These are phyloP conservation scores for Acer yangbiense DNA, from an alignment of 345 rosid species.

Conservation along the genomic window DNA sequence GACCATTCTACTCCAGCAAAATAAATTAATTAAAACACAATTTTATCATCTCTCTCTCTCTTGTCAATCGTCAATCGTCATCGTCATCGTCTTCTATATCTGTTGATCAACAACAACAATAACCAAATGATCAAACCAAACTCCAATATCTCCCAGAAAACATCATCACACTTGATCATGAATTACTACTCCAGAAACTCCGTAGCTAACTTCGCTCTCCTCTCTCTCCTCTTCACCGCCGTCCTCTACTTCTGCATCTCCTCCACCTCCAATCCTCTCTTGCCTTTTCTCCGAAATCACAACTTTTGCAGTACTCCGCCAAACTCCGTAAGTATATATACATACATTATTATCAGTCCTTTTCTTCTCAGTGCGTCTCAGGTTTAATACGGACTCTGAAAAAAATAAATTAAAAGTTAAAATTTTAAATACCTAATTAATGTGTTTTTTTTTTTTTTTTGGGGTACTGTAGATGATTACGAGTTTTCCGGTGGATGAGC, in stretches of 20 bases:
- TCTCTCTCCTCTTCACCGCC: conserved; percentile 40
- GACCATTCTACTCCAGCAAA: conserved; percentile 8
- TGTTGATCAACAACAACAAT: no score
- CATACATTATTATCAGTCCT: neutral
- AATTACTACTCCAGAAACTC: conserved; percentile 19
- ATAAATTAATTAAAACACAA: neutral
- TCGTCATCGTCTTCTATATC: no score
- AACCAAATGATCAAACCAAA: neutral
- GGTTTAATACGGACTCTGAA: no score
- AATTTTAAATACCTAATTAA: no score
- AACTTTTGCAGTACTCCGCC: neutral
- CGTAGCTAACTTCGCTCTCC: conserved; percentile 15
- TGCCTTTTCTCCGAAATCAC: neutral
- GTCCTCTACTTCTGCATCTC: conserved; percentile 36
- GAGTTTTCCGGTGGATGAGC: conserved; percentile 40
- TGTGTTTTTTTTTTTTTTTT: no score
- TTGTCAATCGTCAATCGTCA: no score
- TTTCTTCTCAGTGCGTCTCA: neutral
- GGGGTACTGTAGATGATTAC: neutral
- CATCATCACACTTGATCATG: conserved; percentile 25
- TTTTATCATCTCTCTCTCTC: neutral
- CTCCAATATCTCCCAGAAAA: neutral
- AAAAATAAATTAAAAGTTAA: no score
- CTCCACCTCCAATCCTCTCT: conserved; percentile 29
- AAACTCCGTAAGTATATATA: conserved; percentile 29